A percentile compares a stretch with the other conserved stretches of the same genome.
These are phyloP conservation scores for Nicotiana sylvestris DNA, from an alignment of 257 asterid species.

Conservation along the genomic window DNA sequence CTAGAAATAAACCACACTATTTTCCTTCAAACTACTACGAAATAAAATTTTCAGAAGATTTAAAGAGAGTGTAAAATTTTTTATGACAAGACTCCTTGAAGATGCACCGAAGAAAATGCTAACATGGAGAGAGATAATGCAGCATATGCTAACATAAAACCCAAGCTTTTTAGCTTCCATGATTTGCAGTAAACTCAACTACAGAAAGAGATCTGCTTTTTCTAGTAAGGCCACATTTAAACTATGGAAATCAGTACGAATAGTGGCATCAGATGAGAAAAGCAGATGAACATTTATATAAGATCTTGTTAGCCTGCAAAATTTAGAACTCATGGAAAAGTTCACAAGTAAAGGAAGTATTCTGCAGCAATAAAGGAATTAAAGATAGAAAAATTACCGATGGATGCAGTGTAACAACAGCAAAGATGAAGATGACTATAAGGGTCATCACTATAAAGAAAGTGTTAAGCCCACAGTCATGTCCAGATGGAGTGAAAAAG, in stretches of 20 bases:
- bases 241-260: not conserved
- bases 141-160: not conserved
- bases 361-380: not conserved
- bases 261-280: not conserved
- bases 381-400: conserved; percentile 47
- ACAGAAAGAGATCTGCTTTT: not conserved
- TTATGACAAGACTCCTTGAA: not conserved
- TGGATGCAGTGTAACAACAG: conserved; percentile 79
- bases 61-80: not conserved
- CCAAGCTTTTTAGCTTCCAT: not conserved
- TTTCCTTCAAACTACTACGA: not conserved
- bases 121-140: not conserved
- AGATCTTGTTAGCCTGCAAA: not conserved
- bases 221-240: not conserved
- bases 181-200: not conserved
- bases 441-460: conserved; percentile 74
- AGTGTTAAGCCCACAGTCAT: conserved; percentile 88
- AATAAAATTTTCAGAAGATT: not conserved
- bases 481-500: conserved; percentile 82
- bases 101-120: not conserved
- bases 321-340: not conserved
- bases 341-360: not conserved
- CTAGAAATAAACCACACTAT: not conserved
- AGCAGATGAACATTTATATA: not conserved
- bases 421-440: conserved; percentile 61